These are phyloP conservation scores for Laguncularia racemosa DNA, from an alignment of 345 rosid species.

Conservation along the genomic window DNA sequence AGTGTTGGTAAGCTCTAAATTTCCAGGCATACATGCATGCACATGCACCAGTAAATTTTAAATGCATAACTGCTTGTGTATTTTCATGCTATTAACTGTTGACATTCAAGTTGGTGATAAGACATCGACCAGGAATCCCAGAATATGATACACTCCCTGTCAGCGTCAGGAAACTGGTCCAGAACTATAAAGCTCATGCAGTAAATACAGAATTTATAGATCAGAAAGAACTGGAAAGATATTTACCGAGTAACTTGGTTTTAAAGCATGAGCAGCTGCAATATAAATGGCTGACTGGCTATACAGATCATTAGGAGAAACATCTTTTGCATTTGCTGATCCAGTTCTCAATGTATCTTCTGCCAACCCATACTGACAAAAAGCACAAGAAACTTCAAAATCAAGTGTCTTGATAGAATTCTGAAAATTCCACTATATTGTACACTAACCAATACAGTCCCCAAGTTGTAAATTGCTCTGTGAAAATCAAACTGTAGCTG, in stretches of 20 bases:
- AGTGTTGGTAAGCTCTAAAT: too few species aligned
- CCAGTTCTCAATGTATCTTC: constrained; percentile 89
- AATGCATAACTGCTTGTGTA: too few species aligned
- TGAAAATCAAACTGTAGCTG: constrained; percentile 93
- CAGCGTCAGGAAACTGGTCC: not conserved
- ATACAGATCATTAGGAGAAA: constrained; percentile 84
- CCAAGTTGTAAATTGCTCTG: constrained; percentile 96
- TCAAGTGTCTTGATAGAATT: not conserved
- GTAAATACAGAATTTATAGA: not conserved
- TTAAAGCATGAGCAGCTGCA: constrained; percentile 97
- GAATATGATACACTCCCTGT: too few species aligned
- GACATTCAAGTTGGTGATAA: too few species aligned
- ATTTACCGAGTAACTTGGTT: constrained; percentile 88
- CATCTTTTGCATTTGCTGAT: constrained; percentile 48
- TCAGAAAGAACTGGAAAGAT: not conserved
- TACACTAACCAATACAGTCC: constrained; percentile 84
- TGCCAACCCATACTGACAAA: constrained; percentile 84
- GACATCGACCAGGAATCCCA: too few species aligned
- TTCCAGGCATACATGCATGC: too few species aligned
- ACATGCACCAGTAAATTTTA: too few species aligned
- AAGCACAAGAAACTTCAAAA: not conserved
- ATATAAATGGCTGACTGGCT: constrained; percentile 96
- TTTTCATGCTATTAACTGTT: too few species aligned
- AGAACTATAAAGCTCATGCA: not conserved
- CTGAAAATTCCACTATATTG: constrained; percentile 1